These are phyloP conservation scores for Potentilla sterilis DNA, from an alignment of 306 rosid genomes.

Conservation along the genomic window DNA sequence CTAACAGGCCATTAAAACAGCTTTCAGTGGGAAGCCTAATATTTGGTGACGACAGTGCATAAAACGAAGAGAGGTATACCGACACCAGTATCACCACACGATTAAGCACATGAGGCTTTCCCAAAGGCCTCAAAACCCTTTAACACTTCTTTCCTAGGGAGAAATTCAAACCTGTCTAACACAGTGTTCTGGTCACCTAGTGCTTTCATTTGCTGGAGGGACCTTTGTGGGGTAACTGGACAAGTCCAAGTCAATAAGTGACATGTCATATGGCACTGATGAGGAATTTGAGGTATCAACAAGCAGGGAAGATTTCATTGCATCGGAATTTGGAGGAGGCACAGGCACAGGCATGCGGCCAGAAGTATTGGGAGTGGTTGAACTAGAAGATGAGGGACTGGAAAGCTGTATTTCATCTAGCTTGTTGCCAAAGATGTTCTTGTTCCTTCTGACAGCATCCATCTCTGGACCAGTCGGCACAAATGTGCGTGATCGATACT, in stretches of 20 bases:
- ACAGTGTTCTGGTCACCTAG: constrained; percentile 39
- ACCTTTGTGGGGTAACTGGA: constrained; percentile 74
- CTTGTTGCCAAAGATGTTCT: constrained; percentile 52
- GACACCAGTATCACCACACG: constrained; percentile 29
- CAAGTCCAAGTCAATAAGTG: constrained; percentile 79
- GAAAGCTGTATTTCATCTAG: constrained; percentile 84
- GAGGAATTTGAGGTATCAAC: constrained; percentile 59
- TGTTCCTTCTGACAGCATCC: constrained; percentile 82
- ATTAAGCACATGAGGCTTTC: constrained; percentile 21
- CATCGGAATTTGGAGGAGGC: constrained; percentile 39
- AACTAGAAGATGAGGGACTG: constrained; percentile 52
- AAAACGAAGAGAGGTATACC: constrained; percentile 27
- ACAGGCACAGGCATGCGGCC: constrained; percentile 28
- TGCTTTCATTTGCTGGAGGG: constrained; percentile 59
- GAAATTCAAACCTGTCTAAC: constrained; percentile 28
- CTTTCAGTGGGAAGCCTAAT: constrained; percentile 33
- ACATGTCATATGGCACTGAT: constrained; percentile 64
- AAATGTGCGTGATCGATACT: constrained; percentile 92
- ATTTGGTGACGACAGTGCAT: constrained; percentile 21
- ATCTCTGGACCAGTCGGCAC: constrained; percentile 97
- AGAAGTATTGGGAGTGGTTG: constrained; percentile 51
- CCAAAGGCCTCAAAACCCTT: constrained; percentile 22
- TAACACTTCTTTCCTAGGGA: constrained; percentile 16
- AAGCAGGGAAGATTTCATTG: constrained; percentile 72
- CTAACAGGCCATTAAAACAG: constrained; percentile 43